Conservation (phyloP, 1,284 basidiomycete species). For the Stygiomarasmius scandens region DNA sequence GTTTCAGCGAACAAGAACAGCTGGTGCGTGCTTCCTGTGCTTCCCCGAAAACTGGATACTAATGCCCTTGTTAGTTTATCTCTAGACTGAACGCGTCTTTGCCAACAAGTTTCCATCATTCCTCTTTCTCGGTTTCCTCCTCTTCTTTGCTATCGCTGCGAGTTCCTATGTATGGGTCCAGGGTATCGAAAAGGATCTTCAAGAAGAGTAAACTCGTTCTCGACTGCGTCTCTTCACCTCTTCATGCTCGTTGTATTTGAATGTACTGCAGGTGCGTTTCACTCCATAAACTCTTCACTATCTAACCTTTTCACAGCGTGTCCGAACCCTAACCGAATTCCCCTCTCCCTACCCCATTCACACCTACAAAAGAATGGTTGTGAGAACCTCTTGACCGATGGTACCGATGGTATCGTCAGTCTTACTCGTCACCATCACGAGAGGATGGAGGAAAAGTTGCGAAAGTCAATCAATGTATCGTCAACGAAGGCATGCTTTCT, state of each 20-base stretch:
- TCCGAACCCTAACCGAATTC: constrained; percentile 90
- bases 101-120: no score
- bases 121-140: no score
- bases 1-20: no score
- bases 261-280: constrained; percentile 87
- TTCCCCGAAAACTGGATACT: no score
- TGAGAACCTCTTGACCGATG: constrained; percentile 81
- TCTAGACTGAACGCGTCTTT: no score
- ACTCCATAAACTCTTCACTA: neutral
- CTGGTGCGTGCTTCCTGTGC: no score
- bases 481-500: constrained; percentile 97
- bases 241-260: constrained; percentile 98
- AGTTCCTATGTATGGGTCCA: no score
- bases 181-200: no score
- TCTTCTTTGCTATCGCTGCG: no score
- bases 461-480: constrained; percentile 68
- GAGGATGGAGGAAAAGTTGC: constrained; percentile 37
- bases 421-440: constrained; percentile 35
- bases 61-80: no score
- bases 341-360: constrained; percentile 86
- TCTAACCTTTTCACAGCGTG: constrained; percentile 55
- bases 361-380: constrained; percentile 73
- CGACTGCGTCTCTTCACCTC: constrained; percentile 91
- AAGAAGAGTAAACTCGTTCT: no score
- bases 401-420: constrained; percentile 91